Evolutionary conservation across 257 asterid species (phyloP), one percentile per base, ranked within the genome.

Genomic region (Solanum dulcamara): DNA sequence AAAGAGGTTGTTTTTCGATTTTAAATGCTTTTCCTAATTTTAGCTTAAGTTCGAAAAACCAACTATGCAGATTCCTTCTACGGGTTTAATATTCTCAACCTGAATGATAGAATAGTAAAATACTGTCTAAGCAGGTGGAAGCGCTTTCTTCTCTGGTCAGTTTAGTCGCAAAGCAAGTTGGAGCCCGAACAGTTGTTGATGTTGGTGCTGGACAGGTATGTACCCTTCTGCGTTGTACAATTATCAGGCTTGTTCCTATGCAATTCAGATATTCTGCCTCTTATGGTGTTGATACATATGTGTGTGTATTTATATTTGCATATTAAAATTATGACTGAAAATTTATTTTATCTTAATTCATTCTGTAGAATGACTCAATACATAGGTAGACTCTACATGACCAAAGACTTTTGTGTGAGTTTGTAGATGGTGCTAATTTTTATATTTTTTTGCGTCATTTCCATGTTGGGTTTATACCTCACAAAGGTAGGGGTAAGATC

Each of bases 151-250:
- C 95, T 77, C 91, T 96, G 86, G 87, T 94, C 42, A 80, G 88
- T 85, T 91, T 92, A 70, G 59, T 92, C 85, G 93, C 98, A 84
- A 85, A 86, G 88, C 87, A 87, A 85, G 92, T 91, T 89, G 98
- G 95, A 70, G 91, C 92, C 50, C 66, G 44, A 57, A 90, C 92
- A 46, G 44, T 96, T 80, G 90, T 94, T 74, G 99, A 96, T 88
- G 97, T 94, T 83, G 99, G 99, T 75, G 92, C 99, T 60, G 99
- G 99, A 79, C 99, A 96, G 98, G 99, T 96, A 85, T 72, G 89
- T 59, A 46, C 42, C 84, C 80, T 85, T 80, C 53, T 88, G 42
- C 70, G 59, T 80, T 77, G 20, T 70, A 13, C 82, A 15, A 15
- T 4, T 55, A 53, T 60, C 64, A 46, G 22, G 4, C 50, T 37